phyloP scores from a whole-genome alignment of 1,284 basidiomycete species.

The Cutaneotrichosporon daszewskae region DNA sequence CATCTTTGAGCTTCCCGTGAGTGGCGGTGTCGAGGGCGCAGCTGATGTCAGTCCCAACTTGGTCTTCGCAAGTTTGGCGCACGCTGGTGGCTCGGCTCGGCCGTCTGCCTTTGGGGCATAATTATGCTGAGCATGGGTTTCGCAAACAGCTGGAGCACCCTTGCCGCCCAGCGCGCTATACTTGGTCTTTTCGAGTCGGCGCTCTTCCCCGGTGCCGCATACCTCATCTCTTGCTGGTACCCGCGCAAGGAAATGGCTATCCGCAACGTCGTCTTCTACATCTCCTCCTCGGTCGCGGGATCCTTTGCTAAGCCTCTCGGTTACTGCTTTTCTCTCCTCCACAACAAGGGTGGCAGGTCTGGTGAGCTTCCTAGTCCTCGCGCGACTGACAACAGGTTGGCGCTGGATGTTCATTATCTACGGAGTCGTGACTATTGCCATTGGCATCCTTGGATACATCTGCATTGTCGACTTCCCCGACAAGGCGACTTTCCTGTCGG shows the following conservation, averaged over 20 bases:
- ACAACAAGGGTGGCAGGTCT: constrained; percentile 2
- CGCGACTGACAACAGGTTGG: constrained; percentile 7
- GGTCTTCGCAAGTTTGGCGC: constrained; percentile 23
- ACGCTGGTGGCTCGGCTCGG: constrained; percentile 10
- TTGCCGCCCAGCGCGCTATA: constrained; percentile 18
- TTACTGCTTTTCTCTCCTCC: constrained; percentile 10
- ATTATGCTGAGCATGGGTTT: constrained; percentile 35
- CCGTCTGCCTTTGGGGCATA: constrained; percentile 38
- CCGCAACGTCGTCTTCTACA: constrained; percentile 46
- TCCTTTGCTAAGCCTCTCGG: constrained; percentile 14
- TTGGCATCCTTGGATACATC: constrained; percentile 5
- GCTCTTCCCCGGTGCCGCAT: constrained; percentile 44
- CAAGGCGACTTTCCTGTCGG: constrained; percentile 16
- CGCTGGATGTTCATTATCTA: constrained; percentile 13
- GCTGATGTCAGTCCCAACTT: constrained; percentile 26
- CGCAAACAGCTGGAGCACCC: constrained; percentile 28
- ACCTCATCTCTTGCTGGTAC: constrained; percentile 49
- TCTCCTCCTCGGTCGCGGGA: constrained; percentile 22
- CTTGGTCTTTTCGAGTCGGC: constrained; percentile 35
- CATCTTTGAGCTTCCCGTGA: constrained; percentile 34
- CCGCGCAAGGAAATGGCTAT: constrained; percentile 48
- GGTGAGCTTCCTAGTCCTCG: too few relatives aligned
- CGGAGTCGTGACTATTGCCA: constrained; percentile 9
- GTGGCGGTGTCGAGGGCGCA: not conserved
- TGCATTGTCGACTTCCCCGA: constrained; percentile 15